Base-by-base conservation (phyloP, 345 rosid species). In the Cardamine occulta region DNA sequence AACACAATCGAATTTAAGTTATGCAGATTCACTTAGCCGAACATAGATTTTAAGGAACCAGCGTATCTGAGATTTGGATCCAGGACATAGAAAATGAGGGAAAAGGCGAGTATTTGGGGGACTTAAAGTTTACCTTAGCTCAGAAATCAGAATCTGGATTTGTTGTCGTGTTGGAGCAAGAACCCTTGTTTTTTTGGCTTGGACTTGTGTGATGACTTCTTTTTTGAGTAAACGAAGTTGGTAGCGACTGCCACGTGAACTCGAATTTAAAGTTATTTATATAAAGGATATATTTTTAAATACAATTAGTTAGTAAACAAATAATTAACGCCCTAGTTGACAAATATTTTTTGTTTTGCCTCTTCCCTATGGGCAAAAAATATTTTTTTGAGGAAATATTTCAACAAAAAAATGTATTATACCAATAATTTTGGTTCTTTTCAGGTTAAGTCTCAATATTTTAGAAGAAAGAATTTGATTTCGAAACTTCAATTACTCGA, bases 211-310 rank as follows among this genome's bases (percentile, higher is more conserved):
- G 35, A 60, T 23, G 75, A 45, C 80, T 70, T 32, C 52, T 55
- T 26, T 53, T 75, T 61, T 18, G 5, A 11, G 23, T 59, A 29
- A 48, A 23, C 57, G 3, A 76, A 61, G 74, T 63, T 68, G 75
- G 64, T 69, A 61, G 23, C 57, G 74, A 69, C 65, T 23, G 80
- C 80, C 80, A 76, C 75, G 80, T 69, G 75, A 62, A 62, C 70
- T 23, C 80, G 58, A 68, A 53, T 54, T 59, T 74, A 1, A 4
- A 51, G 51, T 63, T 29, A 51, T 12, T 6, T 52, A n/a, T 14
- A 39, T 11, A 28, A 39, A 59, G 4, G 4, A 24, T 61, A 1
- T 49, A 10, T 53, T 26, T 21, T 47, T 44, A 11, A 40, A 24
- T 55, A 59, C 66, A 17, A 11, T 57, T 58, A 56, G 14, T 55